Evolutionary conservation across 495 filamentous ascomycete genomes (phyloP), one percentile per base, ranked within the genome.

Genomic region (Darksidea phi): DNA sequence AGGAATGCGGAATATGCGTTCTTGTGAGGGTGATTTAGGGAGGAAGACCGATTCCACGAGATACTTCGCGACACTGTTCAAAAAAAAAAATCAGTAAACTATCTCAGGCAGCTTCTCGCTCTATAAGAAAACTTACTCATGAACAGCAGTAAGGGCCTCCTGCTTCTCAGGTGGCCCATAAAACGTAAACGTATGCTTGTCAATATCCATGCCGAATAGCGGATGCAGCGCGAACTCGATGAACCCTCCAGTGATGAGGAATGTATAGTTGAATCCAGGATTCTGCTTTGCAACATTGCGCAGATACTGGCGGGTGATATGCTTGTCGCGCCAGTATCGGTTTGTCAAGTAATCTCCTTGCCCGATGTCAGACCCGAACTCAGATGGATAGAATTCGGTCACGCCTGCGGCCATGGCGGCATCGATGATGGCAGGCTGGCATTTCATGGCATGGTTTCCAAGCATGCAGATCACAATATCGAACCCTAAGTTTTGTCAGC

Each of bases 291-390:
- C 58, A 15, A 26, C 18, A 18, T 28, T 23, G 47, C 21, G 28
- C 21, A 60, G 48, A 43, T 60, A 48, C 36, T 42, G 48, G 15
- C 48, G 41, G 20, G 58, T 61, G 34, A 47, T 21, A 12, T 53
- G 49, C 49, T 61, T 61, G 36, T 52, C 48, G 38, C 49, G 48
- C 2, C 28, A 61, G 48, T 61, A 54, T n/a, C 49, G 32, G 21
- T 60, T 51, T n/a, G 36, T 52, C 20, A 61, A 21, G 49, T 47
- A 54, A 12, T 47, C 48, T 15, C 49, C 48, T 43, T 54, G 58
- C 20, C 13, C 5, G 18, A 54, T 75, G 62, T 74, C 75, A 24
- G 63, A 53, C 2, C 74, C 74, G 57, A 72, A 76, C 49, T 76
- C 74, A 24, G 65, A 59, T 4, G 73, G 74, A 24, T 75, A 70